These are phyloP conservation scores for Mycena maculata DNA, from an alignment of 768 basidiomycete species.

Conservation along the genomic window DNA sequence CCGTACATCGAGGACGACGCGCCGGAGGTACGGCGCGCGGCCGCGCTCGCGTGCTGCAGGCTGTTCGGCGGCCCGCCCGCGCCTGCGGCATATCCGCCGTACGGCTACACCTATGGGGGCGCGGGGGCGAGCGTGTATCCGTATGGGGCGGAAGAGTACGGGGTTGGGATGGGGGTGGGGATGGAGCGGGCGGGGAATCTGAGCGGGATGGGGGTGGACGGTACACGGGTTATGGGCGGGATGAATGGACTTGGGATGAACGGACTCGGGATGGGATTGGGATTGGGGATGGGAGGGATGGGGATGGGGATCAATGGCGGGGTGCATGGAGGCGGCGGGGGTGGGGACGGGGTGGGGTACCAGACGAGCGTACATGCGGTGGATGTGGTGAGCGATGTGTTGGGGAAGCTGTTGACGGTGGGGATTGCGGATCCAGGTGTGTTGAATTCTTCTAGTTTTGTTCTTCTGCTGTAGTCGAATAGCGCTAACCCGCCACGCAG, in stretches of 20 bases:
- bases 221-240: not conserved
- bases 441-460: slow-evolving; percentile 29
- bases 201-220: not conserved
- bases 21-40: slow-evolving; percentile 87
- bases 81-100: not conserved
- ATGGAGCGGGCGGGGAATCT: not conserved
- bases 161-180: not conserved
- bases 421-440: slow-evolving; percentile 96
- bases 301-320: too few species aligned
- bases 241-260: not conserved
- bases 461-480: not conserved
- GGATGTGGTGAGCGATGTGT: slow-evolving; percentile 95
- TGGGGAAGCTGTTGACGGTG: slow-evolving; percentile 94
- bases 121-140: not conserved
- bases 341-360: slow-evolving; percentile 65
- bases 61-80: slow-evolving; percentile 78
- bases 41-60: slow-evolving; percentile 91
- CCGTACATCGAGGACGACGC: slow-evolving; percentile 96
- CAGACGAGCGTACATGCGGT: slow-evolving; percentile 98
- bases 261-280: not conserved
- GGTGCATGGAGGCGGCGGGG: not conserved
- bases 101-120: not conserved
- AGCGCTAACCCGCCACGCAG: not conserved
- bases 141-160: not conserved
- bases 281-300: not conserved